Evolutionary conservation across 2,329 filamentous ascomycete genomes (phyloP).

Genomic region (Aspergillus neoniger): DNA sequence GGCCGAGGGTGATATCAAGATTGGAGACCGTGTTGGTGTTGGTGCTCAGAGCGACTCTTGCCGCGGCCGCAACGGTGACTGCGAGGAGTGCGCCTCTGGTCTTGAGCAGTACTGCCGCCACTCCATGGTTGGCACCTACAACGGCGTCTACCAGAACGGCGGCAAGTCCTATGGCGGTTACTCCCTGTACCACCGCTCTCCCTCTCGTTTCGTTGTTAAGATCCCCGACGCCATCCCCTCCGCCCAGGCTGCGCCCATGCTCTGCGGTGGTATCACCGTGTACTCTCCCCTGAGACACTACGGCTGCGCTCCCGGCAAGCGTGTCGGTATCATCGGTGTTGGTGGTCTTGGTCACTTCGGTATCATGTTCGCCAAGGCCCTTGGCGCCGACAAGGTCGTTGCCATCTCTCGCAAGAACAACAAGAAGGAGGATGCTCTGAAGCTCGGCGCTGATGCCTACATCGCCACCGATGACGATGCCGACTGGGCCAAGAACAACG

Average conservation of each 20-base stretch:
- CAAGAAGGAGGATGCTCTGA: conserved; percentile 56
- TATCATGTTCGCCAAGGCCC: conserved; percentile 22
- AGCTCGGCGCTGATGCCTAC: conserved; percentile 57
- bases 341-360: conserved; percentile 20
- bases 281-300: conserved; percentile 22
- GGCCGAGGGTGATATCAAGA: conserved; percentile 33
- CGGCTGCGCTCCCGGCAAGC: conserved; percentile 21
- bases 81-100: conserved; percentile 53
- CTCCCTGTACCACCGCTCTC: conserved; percentile 56
- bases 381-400: conserved; percentile 52
- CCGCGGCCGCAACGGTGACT: conserved; percentile 44
- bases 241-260: conserved; percentile 20
- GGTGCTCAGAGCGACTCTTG: conserved; percentile 63
- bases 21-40: conserved; percentile 51
- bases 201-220: conserved; percentile 60
- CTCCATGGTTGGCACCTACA: conserved; percentile 33
- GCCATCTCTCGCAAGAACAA: conserved; percentile 54
- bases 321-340: conserved; percentile 17
- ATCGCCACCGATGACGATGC: conserved; percentile 59
- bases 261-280: conserved; percentile 22
- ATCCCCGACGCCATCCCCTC: conserved; percentile 27
- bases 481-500: conserved; percentile 54
- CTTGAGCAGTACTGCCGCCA: conserved; percentile 36
- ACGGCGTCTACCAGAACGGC: conserved; percentile 48
- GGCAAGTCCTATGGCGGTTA: conserved; percentile 69